A percentile compares a stretch with the other conserved stretches of the same genome.
Evolutionary conservation across 2,329 filamentous ascomycete species (phyloP).

Genomic region (Trichothecium sympodiale): DNA sequence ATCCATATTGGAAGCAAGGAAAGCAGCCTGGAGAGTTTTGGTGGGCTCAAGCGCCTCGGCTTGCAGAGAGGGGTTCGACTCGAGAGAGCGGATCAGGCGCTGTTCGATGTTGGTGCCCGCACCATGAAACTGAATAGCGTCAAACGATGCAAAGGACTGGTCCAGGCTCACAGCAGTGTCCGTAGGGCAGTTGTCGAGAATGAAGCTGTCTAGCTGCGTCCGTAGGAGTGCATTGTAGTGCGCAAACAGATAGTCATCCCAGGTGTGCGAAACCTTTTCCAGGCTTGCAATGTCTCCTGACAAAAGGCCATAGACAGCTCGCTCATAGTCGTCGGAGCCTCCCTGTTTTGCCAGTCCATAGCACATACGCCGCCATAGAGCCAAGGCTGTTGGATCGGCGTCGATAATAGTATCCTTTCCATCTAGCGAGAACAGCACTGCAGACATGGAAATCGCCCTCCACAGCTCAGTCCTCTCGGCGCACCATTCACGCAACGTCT

Average conservation of each 20-base stretch:
- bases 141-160: constrained; percentile 51
- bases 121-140: constrained; percentile 52
- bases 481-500: constrained; percentile 76
- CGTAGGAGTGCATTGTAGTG: constrained; percentile 80
- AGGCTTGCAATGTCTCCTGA: constrained; percentile 74
- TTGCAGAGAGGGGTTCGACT: constrained; percentile 27
- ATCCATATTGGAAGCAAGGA: constrained; percentile 54
- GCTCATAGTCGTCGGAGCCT: constrained; percentile 66
- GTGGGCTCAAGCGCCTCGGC: constrained; percentile 52
- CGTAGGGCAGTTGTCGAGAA: constrained; percentile 43
- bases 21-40: constrained; percentile 66
- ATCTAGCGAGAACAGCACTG: constrained; percentile 47
- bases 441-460: constrained; percentile 75
- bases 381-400: constrained; percentile 30
- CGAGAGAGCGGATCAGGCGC: constrained; percentile 50
- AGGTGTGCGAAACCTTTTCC: constrained; percentile 62
- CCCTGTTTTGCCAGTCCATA: constrained; percentile 59
- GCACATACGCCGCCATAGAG: constrained; percentile 72
- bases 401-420: constrained; percentile 27
- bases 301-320: constrained; percentile 83
- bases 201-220: constrained; percentile 65
- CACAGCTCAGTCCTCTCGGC: constrained; percentile 76
- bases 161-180: constrained; percentile 41
- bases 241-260: constrained; percentile 81
- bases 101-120: constrained; percentile 40